Evolutionary conservation across 2,329 filamentous ascomycete species (phyloP), one percentile per base, ranked within the genome.

Genomic region (Pseudocercospora musae): DNA sequence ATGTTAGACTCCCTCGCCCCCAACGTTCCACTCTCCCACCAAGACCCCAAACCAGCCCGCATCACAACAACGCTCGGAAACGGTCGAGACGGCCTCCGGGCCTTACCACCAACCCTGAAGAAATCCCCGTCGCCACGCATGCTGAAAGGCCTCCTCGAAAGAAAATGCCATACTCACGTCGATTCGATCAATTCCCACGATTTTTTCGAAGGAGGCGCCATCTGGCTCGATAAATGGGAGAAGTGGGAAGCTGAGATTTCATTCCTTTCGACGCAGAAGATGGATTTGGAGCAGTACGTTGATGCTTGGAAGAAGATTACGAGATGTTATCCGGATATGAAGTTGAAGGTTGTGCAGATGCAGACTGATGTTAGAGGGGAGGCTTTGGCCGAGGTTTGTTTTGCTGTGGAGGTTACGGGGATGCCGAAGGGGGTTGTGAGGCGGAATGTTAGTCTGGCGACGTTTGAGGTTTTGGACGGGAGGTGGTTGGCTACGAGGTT

Each of bases 401-500:
- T 50, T n/a, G 46, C 29, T 20, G 55, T 62, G 37, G 60, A 62
- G 29, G 56, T 62, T 18, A 55, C 37, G 9, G 60, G 60, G 9
- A 62, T 62, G 60, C 60, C 60, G 8, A 9, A 37, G 25, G 60
- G 60, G 15, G 49, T 57, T 21, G 44, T 57, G 6, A 46, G 52
- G 37, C 33, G 50, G n/a, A 57, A 42, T 49, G 46, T 49, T 15
- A 50, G 59, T 40, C 15, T 61, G 44, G 60, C 60, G 7, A 58
- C 23, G 8, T 62, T 62, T 56, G 60, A 58, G 49, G 21, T 58
- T 8, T 11, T 62, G 21, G 55, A 59, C 18, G 60, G 60, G 21
- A 62, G 42, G 60, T 62, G 60, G 60, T 42, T 62, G 48, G 60
- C 60, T 8, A 62, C 60, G 31, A 62, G 54, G 60, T 62, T 62